Conservation (phyloP, 176 grass and related monocot species). For the Saccharum officinarum region DNA sequence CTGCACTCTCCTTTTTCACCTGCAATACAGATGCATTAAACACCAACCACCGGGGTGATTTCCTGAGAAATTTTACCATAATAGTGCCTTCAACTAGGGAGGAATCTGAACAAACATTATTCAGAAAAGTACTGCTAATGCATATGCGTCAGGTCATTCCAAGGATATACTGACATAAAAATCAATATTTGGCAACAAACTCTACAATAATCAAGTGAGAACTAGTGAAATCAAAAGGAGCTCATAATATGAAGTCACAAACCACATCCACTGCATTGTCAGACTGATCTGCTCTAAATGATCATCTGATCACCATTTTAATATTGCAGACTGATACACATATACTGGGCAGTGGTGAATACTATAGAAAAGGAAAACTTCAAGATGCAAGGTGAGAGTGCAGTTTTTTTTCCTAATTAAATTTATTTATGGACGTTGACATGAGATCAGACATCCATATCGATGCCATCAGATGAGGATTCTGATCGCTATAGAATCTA, state of each 20-base stretch:
- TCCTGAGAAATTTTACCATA: neutral
- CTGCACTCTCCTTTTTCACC: constrained; percentile 77
- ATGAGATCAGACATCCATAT: neutral
- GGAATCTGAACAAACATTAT: neutral
- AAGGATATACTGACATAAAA: neutral
- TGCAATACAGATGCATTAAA: constrained; percentile 29
- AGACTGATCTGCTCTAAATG: neutral
- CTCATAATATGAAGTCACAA: neutral
- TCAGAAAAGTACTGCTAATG: neutral
- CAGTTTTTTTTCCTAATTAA: neutral
- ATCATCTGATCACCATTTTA: neutral
- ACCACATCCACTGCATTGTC: neutral
- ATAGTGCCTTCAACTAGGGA: neutral
- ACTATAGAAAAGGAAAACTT: neutral
- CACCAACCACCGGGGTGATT: neutral
- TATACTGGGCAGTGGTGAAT: neutral
- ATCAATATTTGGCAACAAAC: neutral
- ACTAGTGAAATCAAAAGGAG: constrained; percentile 7
- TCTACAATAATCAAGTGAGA: neutral
- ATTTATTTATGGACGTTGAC: neutral
- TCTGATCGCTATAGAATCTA: neutral
- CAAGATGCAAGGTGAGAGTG: neutral
- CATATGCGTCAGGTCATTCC: neutral
- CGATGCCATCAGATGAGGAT: neutral
- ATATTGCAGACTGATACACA: neutral